Percentiles rank a stretch among this genome's conserved stretches.
phyloP scores from a whole-genome alignment of 2,329 filamentous ascomycete species.

The Fusarium graminum region DNA sequence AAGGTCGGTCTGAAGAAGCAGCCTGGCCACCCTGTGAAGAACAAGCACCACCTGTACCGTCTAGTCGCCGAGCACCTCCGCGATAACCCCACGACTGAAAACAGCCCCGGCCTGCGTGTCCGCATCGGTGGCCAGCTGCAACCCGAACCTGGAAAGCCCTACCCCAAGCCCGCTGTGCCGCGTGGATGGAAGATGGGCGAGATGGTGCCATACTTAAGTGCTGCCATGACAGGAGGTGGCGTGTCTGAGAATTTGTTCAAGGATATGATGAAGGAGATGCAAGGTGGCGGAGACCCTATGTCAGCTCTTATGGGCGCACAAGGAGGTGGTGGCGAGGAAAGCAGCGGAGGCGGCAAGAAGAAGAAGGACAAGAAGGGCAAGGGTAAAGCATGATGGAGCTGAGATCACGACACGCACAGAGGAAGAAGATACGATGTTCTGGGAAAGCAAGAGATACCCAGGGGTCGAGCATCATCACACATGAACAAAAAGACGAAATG shows the following conservation, averaged over 20 bases:
- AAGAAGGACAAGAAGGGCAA: conserved; percentile 67
- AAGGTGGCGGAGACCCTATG: conserved; percentile 62
- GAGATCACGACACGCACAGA: conserved; percentile 6
- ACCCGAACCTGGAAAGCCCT: conserved; percentile 72
- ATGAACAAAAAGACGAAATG: conserved; percentile 37
- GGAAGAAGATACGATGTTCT: conserved; percentile 19
- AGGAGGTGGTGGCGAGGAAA: conserved; percentile 50
- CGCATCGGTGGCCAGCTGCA: conserved; percentile 78
- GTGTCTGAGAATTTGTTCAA: conserved; percentile 95
- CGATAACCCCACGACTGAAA: conserved; percentile 80
- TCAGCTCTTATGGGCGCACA: conserved; percentile 58
- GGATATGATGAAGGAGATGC: conserved; percentile 97
- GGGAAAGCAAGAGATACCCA: conserved; percentile 41
- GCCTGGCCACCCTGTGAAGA: conserved; percentile 64
- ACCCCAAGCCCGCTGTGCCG: conserved; percentile 80
- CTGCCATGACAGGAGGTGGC: conserved; percentile 91
- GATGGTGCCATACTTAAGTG: conserved; percentile 87
- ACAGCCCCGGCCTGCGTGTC: conserved; percentile 75
- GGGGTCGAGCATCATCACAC: conserved; percentile 33
- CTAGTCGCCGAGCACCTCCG: conserved; percentile 82
- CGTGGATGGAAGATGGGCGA: conserved; percentile 91
- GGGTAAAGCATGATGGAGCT: conserved; percentile 47
- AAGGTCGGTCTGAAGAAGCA: conserved; percentile 73
- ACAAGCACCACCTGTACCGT: conserved; percentile 89
- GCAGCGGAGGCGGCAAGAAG: conserved; percentile 52